These are phyloP conservation scores for Psilocybe azurescens DNA, from an alignment of 768 basidiomycete genomes.

Conservation along the genomic window DNA sequence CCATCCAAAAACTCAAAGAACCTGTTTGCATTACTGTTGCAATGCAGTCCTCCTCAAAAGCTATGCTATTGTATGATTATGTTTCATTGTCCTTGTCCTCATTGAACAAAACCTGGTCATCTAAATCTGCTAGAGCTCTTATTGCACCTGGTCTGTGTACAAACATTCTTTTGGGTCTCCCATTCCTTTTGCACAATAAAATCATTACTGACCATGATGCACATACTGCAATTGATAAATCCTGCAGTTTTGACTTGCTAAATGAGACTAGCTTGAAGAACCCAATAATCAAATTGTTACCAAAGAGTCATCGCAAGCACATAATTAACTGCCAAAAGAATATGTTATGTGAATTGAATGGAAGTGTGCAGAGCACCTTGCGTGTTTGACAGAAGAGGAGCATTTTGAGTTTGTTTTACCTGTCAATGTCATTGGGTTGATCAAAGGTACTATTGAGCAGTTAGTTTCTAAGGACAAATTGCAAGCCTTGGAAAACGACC, in stretches of 20 bases:
- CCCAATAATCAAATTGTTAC: background rate
- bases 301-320: background rate
- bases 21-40: constrained; percentile 14
- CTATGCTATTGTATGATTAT: constrained; percentile 1
- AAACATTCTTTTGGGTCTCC: constrained; percentile 13
- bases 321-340: background rate
- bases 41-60: background rate
- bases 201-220: constrained; percentile 8
- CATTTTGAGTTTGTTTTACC: background rate
- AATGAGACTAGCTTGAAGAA: constrained; percentile 1
- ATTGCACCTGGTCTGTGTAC: constrained; percentile 18
- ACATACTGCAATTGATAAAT: constrained; percentile 10
- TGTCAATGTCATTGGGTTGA: background rate
- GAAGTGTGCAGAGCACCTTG: too few species aligned
- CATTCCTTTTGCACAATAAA: constrained; percentile 8
- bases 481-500: background rate
- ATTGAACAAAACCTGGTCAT: constrained; percentile 9
- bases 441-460: constrained; percentile 2
- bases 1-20: background rate
- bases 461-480: background rate
- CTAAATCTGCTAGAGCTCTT: constrained; percentile 7
- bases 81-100: constrained; percentile 10
- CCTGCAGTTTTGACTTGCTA: constrained; percentile 10
- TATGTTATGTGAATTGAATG: background rate
- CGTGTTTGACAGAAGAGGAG: background rate